Percentiles rank a stretch among this genome's conserved stretches.
These are phyloP conservation scores for Tolypocladium nubicola DNA, from an alignment of 2,329 filamentous ascomycete species.

Conservation along the genomic window DNA sequence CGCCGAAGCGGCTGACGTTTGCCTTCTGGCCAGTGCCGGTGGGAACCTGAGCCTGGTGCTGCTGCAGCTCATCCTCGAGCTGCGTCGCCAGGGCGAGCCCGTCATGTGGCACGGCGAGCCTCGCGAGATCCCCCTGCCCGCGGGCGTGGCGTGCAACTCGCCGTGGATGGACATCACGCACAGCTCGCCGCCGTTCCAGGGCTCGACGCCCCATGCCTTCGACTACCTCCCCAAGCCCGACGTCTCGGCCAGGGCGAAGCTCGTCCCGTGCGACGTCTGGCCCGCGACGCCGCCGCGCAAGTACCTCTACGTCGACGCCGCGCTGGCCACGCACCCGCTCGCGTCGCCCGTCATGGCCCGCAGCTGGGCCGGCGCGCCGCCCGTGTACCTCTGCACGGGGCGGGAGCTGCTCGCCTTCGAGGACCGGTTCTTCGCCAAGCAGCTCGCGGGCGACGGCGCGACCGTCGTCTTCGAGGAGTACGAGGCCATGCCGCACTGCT, in stretches of 20 bases:
- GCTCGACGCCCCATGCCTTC: conserved; percentile 15
- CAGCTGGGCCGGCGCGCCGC: conserved; percentile 53
- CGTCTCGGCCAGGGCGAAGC: conserved; percentile 13
- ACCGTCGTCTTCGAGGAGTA: conserved; percentile 59
- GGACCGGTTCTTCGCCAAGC: conserved; percentile 46
- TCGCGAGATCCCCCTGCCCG: conserved; percentile 54
- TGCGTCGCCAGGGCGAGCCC: conserved; percentile 34
- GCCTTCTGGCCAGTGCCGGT: conserved; percentile 47
- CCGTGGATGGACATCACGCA: conserved; percentile 66
- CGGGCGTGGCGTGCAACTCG: conserved; percentile 49
- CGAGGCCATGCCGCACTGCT: conserved; percentile 73
- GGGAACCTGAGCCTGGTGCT: conserved; percentile 60
- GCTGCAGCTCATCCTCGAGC: conserved; percentile 56
- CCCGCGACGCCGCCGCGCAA: conserved; percentile 42
- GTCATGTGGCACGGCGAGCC: conserved; percentile 50
- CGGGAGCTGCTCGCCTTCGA: conserved; percentile 66
- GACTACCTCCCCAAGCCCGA: conserved; percentile 41
- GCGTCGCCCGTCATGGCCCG: conserved; percentile 48
- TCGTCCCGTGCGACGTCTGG: conserved; percentile 43
- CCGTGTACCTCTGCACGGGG: conserved; percentile 58
- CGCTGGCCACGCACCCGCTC: conserved; percentile 53
- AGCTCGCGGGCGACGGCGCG: conserved; percentile 46
- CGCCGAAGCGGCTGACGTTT: not conserved
- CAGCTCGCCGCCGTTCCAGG: conserved; percentile 26
- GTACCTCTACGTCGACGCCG: conserved; percentile 44